Evolutionary conservation across 805 yeast species (phyloP).

Genomic region (Sungouiozyma intestinalis): DNA sequence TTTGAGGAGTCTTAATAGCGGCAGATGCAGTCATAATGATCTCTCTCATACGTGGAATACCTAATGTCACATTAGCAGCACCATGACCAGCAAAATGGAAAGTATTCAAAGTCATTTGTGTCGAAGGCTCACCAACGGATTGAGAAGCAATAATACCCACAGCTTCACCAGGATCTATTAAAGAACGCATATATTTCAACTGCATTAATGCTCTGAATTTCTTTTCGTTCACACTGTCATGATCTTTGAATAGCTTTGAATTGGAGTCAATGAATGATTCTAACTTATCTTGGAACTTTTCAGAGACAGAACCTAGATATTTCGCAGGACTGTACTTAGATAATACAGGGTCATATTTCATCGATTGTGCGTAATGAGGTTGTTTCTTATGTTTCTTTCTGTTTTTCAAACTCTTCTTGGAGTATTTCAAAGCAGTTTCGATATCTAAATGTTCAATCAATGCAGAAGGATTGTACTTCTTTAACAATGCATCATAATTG

Average conservation of each 20-base stretch:
- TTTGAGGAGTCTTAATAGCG: slow-evolving; percentile 94
- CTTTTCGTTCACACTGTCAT: slow-evolving; percentile 45
- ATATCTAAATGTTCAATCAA: slow-evolving; percentile 68
- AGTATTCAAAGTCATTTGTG: slow-evolving; percentile 96
- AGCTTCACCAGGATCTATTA: slow-evolving; percentile 93
- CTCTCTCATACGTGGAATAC: slow-evolving; percentile 99
- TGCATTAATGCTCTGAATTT: slow-evolving; percentile 96
- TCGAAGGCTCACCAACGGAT: slow-evolving; percentile 97
- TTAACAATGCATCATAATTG: slow-evolving; percentile 76
- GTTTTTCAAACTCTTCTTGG: slow-evolving; percentile 71
- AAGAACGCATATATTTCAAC: slow-evolving; percentile 92
- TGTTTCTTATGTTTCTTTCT: slow-evolving; percentile 50
- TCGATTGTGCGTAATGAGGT: slow-evolving; percentile 52
- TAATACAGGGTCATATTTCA: slow-evolving; percentile 79
- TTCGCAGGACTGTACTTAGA: slow-evolving; percentile 81
- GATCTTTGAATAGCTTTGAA: slow-evolving; percentile 44
- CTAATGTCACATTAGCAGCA: slow-evolving; percentile 98
- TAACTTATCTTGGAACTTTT: slow-evolving; percentile 70
- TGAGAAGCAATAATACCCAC: slow-evolving; percentile 98
- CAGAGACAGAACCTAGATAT: slow-evolving; percentile 88
- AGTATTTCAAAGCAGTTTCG: slow-evolving; percentile 66
- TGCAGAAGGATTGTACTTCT: slow-evolving; percentile 77
- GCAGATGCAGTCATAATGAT: slow-evolving; percentile 98
- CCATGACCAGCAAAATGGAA: slow-evolving; percentile 99
- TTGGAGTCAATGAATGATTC: slow-evolving; percentile 57